Percentiles rank a stretch among this genome's conserved stretches.
These are phyloP conservation scores for Pyracantha coccinea DNA, from an alignment of 331 rosid genomes.

Conservation along the genomic window DNA sequence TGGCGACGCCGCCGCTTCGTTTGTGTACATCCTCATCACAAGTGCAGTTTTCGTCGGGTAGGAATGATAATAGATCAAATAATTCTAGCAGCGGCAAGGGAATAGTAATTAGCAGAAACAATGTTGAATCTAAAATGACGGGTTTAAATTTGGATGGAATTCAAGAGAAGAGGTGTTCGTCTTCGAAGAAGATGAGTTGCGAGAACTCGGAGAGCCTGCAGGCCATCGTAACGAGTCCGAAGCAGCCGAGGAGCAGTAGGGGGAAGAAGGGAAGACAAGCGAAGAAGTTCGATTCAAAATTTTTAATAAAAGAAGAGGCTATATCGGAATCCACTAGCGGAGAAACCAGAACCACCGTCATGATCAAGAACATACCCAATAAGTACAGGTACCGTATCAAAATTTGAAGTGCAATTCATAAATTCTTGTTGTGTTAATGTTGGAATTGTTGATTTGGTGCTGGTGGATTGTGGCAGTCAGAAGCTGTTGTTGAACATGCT, in stretches of 20 bases:
- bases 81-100: conserved; percentile 8
- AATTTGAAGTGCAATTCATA: not conserved
- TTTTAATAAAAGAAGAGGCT: conserved; percentile 50
- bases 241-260: conserved; percentile 18
- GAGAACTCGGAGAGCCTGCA: not conserved
- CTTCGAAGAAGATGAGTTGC: conserved; percentile 1
- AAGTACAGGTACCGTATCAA: conserved; percentile 53
- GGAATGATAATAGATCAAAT: not conserved
- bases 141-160: conserved; percentile 19
- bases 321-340: conserved; percentile 29
- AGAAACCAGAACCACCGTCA: conserved; percentile 73
- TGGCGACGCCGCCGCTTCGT: not conserved
- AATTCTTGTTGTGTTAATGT: not conserved
- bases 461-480: conserved; percentile 41
- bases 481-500: conserved; percentile 69
- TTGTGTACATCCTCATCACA: conserved; percentile 6
- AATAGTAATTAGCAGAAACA: not conserved
- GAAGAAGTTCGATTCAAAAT: conserved; percentile 47
- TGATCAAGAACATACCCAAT: conserved; percentile 92
- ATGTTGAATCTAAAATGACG: conserved; percentile 17
- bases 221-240: conserved; percentile 1
- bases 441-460: not conserved
- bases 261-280: conserved; percentile 45
- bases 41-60: conserved; percentile 1
- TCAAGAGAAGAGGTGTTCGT: conserved; percentile 13